Base-by-base conservation (phyloP, 106 monocot species). In the Ottelia alismoides region DNA sequence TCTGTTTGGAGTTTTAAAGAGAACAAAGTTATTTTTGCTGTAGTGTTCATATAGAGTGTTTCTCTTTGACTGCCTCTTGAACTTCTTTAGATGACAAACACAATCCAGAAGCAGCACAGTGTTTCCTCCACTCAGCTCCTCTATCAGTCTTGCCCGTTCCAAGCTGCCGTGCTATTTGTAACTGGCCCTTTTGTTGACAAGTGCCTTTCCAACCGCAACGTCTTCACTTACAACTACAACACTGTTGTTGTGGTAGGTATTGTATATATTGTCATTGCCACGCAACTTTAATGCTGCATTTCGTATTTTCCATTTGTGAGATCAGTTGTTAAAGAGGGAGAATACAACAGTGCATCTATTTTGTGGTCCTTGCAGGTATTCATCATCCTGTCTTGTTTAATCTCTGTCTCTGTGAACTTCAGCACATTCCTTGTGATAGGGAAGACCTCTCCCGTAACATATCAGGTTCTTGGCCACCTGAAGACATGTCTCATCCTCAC, bases 341-440 rank as follows among this genome's bases (percentile, higher is more conserved):
- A n/a, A n/a, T n/a, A n/a, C n/a, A n/a, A n/a, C n/a, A n/a, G n/a
- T n/a, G n/a, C n/a, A n/a, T n/a, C n/a, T n/a, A n/a, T n/a, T 18
- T 44, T 44, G 9, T 19, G 21, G 20, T 51, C 10, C n/a, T 2
- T 55, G 27, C 21, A 87, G 84, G 58, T 16, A 47, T 85, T 85
- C 73, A 80, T 85, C 61, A 31, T 65, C 2, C 30, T 85, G 18
- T 85, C 85, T 16, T 85, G 85, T 56, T 60, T 80, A 51, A 85
- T 85, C 11, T 69, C 85, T 20, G 80, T 85, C 20, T 85, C 76
- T 2, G 85, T 85, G 6, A 85, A 85, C 80, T 85, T 85, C 66
- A 85, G 85, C 70, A 85, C 85, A 24, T 85, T 85, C 43, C 32
- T 85, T 12, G 85, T 85, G 55, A 85, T 85, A 48, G 85, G 85